Base-by-base conservation (phyloP, 73 alveolate genomes). In the Paramecium bursaria region DNA sequence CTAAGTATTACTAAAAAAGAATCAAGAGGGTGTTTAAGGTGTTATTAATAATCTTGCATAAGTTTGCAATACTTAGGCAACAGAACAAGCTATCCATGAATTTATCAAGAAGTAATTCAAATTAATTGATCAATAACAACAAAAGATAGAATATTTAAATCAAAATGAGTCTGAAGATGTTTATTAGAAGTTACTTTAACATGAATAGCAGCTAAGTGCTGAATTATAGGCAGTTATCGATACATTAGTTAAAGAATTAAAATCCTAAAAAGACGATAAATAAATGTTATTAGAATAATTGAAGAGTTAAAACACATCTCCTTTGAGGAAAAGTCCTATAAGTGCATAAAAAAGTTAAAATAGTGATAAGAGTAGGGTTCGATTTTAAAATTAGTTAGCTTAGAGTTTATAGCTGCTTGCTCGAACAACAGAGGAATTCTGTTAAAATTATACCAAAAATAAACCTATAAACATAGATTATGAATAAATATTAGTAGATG, bases 171-270 rank as follows among this genome's bases (percentile, higher is more conserved):
- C 49, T 10, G 82, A 67, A 39, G 82, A 21, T 35, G 82, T 67
- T 47, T 67, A 67, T 67, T 67, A 67, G 21, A 67, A 67, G 21
- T 39, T 67, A 57, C 44, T 67, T 7, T 3, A 31, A 27, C 82
- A 67, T 42, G 82, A 67, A 67, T 35, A 67, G 21, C 33, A 67
- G 3, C 11, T 35, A 39, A 67, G 26, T 1, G 27, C 33, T 39
- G 82, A 67, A 35, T 39, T 67, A 67, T 67, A 67, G 44, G 55
- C 26, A 15, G 82, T 67, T 25, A 46, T 26, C 5, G 82, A 67
- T 67, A 44, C 46, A 31, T 15, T 67, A 0, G 33, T 67, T n/a
- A 35, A 67, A 67, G 82, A 67, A 42, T 67, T 67, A 5, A 39
- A 67, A 21, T 67, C 33, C 22, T 35, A 42, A 1, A 67, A 35